A percentile compares a stretch with the other conserved stretches of the same genome.
Evolutionary conservation across 2,329 filamentous ascomycete species (phyloP).

Genomic region (Aspergillus novofumigatus): DNA sequence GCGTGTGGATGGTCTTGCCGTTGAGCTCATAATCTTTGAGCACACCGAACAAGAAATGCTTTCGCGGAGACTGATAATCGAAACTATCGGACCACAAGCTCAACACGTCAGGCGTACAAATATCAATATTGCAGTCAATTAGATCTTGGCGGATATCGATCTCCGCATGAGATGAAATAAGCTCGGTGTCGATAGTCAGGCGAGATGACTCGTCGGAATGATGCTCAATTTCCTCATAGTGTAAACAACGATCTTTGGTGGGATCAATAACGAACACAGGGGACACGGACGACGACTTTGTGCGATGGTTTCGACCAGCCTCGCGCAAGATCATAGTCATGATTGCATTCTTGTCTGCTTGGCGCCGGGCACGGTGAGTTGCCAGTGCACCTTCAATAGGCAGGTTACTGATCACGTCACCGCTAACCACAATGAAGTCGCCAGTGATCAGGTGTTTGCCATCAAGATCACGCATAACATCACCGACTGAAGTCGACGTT

Average conservation of each 20-base stretch:
- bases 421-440: conserved; percentile 90
- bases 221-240: conserved; percentile 87
- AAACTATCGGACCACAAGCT: conserved; percentile 97
- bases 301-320: conserved; percentile 69
- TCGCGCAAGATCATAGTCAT: conserved; percentile 93
- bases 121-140: conserved; percentile 92
- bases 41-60: conserved; percentile 86
- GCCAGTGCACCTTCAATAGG: conserved; percentile 74
- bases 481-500: conserved; percentile 80
- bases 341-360: conserved; percentile 86
- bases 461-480: conserved; percentile 92
- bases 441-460: conserved; percentile 77
- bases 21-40: conserved; percentile 96
- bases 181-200: conserved; percentile 69
- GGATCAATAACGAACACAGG: conserved; percentile 86
- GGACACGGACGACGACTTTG: conserved; percentile 69
- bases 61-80: conserved; percentile 85
- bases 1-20: conserved; percentile 91
- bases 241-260: conserved; percentile 73
- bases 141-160: conserved; percentile 82
- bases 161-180: conserved; percentile 70
- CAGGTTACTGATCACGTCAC: conserved; percentile 87
- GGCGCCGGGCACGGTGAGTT: conserved; percentile 73
- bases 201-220: conserved; percentile 49
- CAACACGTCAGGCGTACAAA: conserved; percentile 92